phyloP scores from a whole-genome alignment of 495 filamentous ascomycete species.

The Podospora anserina region DNA sequence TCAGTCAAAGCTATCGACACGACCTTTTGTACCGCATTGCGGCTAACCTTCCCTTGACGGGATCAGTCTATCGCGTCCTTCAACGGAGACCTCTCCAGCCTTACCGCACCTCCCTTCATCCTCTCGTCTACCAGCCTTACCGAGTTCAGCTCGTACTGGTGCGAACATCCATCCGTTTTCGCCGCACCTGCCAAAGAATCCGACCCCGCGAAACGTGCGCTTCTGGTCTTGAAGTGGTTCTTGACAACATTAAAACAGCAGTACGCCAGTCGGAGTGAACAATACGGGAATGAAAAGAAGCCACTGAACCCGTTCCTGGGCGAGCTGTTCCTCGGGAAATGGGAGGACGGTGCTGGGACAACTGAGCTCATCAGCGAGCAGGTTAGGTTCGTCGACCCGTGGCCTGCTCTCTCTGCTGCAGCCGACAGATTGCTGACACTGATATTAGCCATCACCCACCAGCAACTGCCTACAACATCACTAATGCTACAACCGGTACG shows the following conservation, averaged over 20 bases:
- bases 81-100: conserved; percentile 88
- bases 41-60: conserved; percentile 9
- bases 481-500: conserved; percentile 67
- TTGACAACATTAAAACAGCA: conserved; percentile 92
- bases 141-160: conserved; percentile 97
- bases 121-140: conserved; percentile 85
- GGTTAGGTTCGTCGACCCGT: conserved; percentile 51
- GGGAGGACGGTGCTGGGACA: conserved; percentile 72
- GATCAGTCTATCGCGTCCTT: conserved; percentile 87
- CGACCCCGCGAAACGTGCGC: conserved; percentile 76
- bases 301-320: conserved; percentile 90
- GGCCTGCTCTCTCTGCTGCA: not conserved
- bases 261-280: conserved; percentile 86
- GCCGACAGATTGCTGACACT: not conserved
- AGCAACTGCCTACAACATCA: conserved; percentile 89
- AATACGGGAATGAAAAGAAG: conserved; percentile 94
- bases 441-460: conserved; percentile 84
- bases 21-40: not conserved
- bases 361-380: conserved; percentile 62
- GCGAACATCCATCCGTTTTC: conserved; percentile 85
- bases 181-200: conserved; percentile 78
- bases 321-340: conserved; percentile 85
- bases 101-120: conserved; percentile 96
- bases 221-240: conserved; percentile 96
- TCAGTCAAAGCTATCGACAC: not conserved